phyloP scores from a whole-genome alignment of 2,329 filamentous ascomycete species.

The Hansfordia pulvinata region DNA sequence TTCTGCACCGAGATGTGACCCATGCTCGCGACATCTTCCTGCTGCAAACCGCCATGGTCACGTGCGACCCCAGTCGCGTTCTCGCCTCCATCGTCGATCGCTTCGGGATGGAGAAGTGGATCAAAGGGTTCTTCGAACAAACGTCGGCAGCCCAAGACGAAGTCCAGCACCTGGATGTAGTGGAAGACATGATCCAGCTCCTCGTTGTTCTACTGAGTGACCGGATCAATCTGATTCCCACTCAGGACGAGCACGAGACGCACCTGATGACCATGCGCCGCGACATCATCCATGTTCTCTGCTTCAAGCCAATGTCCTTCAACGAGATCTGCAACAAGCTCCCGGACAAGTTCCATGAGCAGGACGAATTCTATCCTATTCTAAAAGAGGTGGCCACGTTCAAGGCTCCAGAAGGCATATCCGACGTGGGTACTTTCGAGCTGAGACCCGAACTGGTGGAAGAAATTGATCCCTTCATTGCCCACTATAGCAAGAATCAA shows the following conservation, averaged over 20 bases:
- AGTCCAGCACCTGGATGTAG: conserved; percentile 75
- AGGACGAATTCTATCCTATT: conserved; percentile 74
- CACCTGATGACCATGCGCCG: conserved; percentile 63
- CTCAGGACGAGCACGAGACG: conserved; percentile 49
- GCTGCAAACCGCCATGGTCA: conserved; percentile 77
- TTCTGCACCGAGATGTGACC: conserved; percentile 78
- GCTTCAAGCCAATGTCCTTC: conserved; percentile 92
- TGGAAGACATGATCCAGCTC: conserved; percentile 91
- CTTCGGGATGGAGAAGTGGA: conserved; percentile 79
- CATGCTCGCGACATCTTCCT: conserved; percentile 93
- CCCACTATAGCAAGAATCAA: conserved; percentile 94
- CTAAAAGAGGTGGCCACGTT: conserved; percentile 81
- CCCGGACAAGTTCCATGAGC: conserved; percentile 79
- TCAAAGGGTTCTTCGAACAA: conserved; percentile 65
- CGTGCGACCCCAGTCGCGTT: conserved; percentile 72
- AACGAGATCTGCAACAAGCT: conserved; percentile 80
- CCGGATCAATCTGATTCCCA: conserved; percentile 62
- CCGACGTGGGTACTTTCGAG: conserved; percentile 89
- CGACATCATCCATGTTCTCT: conserved; percentile 86
- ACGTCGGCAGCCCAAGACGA: conserved; percentile 71
- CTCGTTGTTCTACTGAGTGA: conserved; percentile 86
- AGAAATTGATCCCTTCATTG: conserved; percentile 87
- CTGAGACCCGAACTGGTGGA: conserved; percentile 76
- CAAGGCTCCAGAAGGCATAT: conserved; percentile 79
- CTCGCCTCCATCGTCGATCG: conserved; percentile 84